Conservation (phyloP, 2,329 filamentous ascomycete genomes). For the Calonectria henricotiae region DNA sequence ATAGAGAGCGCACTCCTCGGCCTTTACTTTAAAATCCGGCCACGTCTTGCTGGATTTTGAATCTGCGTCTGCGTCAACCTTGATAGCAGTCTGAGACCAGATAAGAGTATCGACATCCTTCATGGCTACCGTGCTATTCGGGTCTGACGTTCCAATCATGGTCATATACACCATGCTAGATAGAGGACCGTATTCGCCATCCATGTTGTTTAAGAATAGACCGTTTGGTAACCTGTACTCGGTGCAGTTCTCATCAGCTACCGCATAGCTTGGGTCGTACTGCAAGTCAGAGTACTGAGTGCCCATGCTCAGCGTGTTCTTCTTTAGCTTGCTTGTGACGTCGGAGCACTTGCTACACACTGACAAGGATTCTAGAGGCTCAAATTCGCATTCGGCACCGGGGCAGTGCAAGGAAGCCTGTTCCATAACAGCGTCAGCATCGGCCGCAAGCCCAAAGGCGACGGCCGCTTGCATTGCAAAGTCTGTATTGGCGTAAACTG, state of each 20-base stretch:
- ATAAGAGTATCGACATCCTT: constrained; percentile 40
- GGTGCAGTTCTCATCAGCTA: not conserved
- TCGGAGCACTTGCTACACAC: constrained; percentile 35
- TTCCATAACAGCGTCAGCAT: constrained; percentile 2
- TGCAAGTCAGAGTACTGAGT: constrained; percentile 13
- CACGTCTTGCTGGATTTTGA: constrained; percentile 22
- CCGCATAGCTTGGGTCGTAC: constrained; percentile 4
- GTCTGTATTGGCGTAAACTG: constrained; percentile 31
- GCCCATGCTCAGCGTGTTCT: constrained; percentile 7
- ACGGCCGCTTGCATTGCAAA: constrained; percentile 40
- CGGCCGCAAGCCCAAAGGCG: constrained; percentile 30
- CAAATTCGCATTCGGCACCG: constrained; percentile 26
- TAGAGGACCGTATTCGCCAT: constrained; percentile 13
- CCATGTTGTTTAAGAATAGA: constrained; percentile 37
- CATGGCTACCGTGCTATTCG: constrained; percentile 35
- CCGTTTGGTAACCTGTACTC: constrained; percentile 35
- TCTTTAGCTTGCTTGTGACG: constrained; percentile 19
- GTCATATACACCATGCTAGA: constrained; percentile 39
- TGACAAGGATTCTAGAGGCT: constrained; percentile 28
- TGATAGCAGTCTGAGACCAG: constrained; percentile 41
- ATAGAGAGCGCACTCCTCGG: constrained; percentile 40
- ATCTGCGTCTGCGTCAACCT: constrained; percentile 27
- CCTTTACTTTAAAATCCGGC: constrained; percentile 32
- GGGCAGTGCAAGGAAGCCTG: constrained; percentile 27
- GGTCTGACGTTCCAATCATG: constrained; percentile 35